Evolutionary conservation across 129 eudicot genomes (phyloP), one percentile per base, ranked within the genome.

Genomic region (Flaveria trinervia): DNA sequence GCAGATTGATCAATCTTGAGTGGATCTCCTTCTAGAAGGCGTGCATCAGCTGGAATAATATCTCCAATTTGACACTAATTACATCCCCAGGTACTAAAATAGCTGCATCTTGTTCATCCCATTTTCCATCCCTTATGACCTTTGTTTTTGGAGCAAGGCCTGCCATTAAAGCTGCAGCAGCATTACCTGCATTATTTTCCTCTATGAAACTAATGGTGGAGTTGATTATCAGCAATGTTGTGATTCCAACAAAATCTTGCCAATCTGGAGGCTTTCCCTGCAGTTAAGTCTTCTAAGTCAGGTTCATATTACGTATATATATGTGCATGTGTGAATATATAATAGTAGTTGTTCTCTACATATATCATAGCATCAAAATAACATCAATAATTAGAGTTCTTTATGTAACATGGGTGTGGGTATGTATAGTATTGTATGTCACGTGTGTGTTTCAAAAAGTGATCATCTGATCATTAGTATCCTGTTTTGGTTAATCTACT

Each of bases 241-340:
- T 66, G 39, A 92, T 92, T 54, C 98, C 98, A 64, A 92, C 86
- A 65, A 92, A 90, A 30, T 92, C 98, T 86, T 89, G 96, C 98
- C 98, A 92, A 81, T 92, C 98, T 68, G 98, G 96, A 36, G 96
- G 96, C 77, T 77, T 88, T 17, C 92, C 96, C 97, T 92, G 91
- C 68, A 83, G 70, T 75, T 65, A 41, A 26, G 70, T 55, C 7
- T 8, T 2, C 14, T 33, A 45, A 26, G 25, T 74, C 62, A 51
- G 67, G 28, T 56, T 16, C 18, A 3, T 61, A 13, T 61, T 61
- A 61, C 14, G 41, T 61, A 26, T 61, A 61, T 26, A 61, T 25
- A 3, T 61, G 36, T 61, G 15, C n/a, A 25, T 61, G 67, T 13
- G 36, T 61, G 14, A 2, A 25, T 25, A 25, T 61, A 61, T 25